These are phyloP conservation scores for Aspergillus intermedius DNA, from an alignment of 2,329 filamentous ascomycete genomes.

Conservation along the genomic window DNA sequence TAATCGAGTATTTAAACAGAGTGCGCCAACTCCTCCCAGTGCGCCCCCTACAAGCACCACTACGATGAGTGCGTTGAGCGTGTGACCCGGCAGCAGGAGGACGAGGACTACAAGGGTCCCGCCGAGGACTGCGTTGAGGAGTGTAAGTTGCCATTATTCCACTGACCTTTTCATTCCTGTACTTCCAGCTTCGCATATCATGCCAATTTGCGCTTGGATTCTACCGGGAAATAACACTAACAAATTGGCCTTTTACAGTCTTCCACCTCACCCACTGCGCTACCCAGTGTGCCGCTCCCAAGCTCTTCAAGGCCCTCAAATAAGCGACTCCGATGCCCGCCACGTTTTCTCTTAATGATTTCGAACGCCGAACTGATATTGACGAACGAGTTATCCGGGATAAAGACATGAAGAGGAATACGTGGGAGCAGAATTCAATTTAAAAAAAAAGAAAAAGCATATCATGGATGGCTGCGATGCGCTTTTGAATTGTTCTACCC, in stretches of 20 bases:
- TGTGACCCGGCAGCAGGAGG: conserved; percentile 63
- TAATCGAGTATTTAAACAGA: conserved; percentile 49
- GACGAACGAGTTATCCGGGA: conserved; percentile 6
- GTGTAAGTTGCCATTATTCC: conserved; percentile 59
- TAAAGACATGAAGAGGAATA: conserved; percentile 6
- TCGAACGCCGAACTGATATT: conserved; percentile 4
- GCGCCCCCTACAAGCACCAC: conserved; percentile 89
- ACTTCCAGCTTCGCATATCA: background rate
- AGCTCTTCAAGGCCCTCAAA: conserved; percentile 89
- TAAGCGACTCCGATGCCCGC: conserved; percentile 47
- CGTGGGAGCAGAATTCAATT: conserved; percentile 1
- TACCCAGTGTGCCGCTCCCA: conserved; percentile 84
- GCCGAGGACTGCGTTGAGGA: conserved; percentile 98
- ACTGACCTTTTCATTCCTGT: background rate
- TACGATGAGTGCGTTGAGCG: conserved; percentile 97
- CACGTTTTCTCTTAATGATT: conserved; percentile 11
- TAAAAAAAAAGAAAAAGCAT: background rate
- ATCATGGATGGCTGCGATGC: conserved; percentile 1
- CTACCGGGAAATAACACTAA: conserved; percentile 3
- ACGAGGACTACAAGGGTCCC: conserved; percentile 63
- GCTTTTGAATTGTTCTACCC: background rate
- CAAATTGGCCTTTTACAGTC: conserved; percentile 51
- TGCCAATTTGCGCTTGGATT: too few relatives aligned
- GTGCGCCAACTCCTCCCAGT: conserved; percentile 80
- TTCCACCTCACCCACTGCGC: conserved; percentile 99